Evolutionary conservation across 352 stramenopile species (phyloP), one percentile per base, ranked within the genome.

Genomic region (Phytophthora hybrid): DNA sequence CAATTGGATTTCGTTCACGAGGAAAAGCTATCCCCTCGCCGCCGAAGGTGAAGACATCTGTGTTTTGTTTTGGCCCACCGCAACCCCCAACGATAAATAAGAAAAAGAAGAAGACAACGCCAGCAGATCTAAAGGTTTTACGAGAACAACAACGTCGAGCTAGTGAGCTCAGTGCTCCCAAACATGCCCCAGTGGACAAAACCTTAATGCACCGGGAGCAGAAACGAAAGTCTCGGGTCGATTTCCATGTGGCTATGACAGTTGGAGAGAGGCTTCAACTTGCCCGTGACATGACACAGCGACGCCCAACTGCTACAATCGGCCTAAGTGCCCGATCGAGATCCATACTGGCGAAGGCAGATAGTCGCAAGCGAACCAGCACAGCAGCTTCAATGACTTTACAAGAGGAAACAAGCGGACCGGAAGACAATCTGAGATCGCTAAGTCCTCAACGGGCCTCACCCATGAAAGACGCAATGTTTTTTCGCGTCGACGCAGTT

Each of bases 221-320:
- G 19, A 84, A 86, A 31, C 77, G 84, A 29, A 93, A 92, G 29
- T 90, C 84, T 29, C 69, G 87, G 1, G 76, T 84, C 34, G 76
- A 84, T 31, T 94, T 91, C 53, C 76, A 94, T 19, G 53, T 69
- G 0, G 86, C 85, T 10, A 90, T 94, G 82, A 92, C 81, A 65
- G 87, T 94, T 32, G 84, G 78, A 0, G 87, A 94, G 57, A 62
- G 79, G 9, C 59, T 92, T n/a, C 71, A 89, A 47, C 77, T 94
- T 16, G 77, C 81, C 19, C 76, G 74, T 31, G 84, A 90, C 44
- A 82, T 89, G 61, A 78, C 76, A 1, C 63, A 85, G 41, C 74
- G 83, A 18, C 66, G 83, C 21, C 63, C 73, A 13, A 80, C 57
- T 26, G 69, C 65, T 37, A 54, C 56, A 10, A 3, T 63, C 2